A percentile compares a stretch with the other conserved stretches of the same genome.
Evolutionary conservation across 805 yeast species (phyloP).

Genomic region (Cyberlindnera euphorbiae): DNA sequence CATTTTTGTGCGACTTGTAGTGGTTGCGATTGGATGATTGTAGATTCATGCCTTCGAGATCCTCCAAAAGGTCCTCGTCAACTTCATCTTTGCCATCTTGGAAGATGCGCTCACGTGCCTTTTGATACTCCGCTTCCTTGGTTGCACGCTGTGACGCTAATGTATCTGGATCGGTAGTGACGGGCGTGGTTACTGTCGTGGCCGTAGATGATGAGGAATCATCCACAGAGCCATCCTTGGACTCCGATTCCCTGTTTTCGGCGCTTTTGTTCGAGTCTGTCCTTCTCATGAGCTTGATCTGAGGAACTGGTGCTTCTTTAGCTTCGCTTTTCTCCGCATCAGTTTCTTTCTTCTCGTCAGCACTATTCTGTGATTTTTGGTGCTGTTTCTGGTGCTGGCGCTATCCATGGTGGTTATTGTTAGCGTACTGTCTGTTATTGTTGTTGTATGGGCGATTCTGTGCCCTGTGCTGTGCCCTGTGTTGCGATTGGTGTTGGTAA

Average conservation of each 20-base stretch:
- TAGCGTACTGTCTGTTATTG: no score
- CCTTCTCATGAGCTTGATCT: conserved; percentile 26
- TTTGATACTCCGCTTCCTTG: conserved; percentile 39
- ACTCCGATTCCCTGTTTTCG: no score
- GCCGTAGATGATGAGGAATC: no score
- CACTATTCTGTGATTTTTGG: not conserved
- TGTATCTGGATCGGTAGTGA: conserved; percentile 5
- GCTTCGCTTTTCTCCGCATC: not conserved
- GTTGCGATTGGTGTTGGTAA: no score
- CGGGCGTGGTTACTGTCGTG: not conserved
- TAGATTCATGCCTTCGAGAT: conserved; percentile 2
- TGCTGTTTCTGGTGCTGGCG: not conserved
- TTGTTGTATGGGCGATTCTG: no score
- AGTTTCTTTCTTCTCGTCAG: not conserved
- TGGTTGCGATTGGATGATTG: not conserved
- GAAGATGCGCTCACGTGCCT: conserved; percentile 35
- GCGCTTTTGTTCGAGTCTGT: no score
- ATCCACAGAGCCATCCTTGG: no score
- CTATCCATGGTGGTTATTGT: no score
- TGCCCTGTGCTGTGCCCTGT: no score
- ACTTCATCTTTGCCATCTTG: conserved; percentile 28
- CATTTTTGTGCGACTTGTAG: no score
- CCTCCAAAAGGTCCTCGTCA: conserved; percentile 10
- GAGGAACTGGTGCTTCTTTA: not conserved
- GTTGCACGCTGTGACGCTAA: conserved; percentile 34